Evolutionary conservation across 208 protist genomes (phyloP), one percentile per base, ranked within the genome.

Genomic region (Trypanosoma conorhini): DNA sequence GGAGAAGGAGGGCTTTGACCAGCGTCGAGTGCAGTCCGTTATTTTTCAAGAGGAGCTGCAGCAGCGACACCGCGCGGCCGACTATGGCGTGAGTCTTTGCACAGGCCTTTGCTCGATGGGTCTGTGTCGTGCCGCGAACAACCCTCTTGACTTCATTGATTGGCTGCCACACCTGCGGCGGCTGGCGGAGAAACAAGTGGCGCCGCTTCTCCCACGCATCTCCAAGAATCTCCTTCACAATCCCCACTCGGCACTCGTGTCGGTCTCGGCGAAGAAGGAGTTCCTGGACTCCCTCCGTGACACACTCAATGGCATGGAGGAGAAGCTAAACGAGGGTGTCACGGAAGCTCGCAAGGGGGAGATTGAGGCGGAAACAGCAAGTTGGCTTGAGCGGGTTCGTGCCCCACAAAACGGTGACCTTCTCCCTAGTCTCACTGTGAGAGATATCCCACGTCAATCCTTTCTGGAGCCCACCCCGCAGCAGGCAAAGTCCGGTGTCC

Each of bases 41-140:
- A 83, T 97, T 35, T 95, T 95, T 67, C 91, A 96, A 62, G 88
- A 93, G 61, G 91, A 96, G 70, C 81, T 97, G 59, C 82, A 88
- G 76, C 90, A 96, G 69, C 82, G 90, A 26, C 93, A 97, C 75
- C 91, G 93, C 24, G 82, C 88, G 44, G 87, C 91, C 4, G 84
- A 93, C 57, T 96, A 94, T 75, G 93, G 93, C 3, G 76, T 96
- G 33, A 87, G 93, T 70, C 72, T 93, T 33, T 93, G 86, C 73
- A 87, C 87, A 2, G 79, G 80, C 0, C 79, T 93, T 30, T 94
- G 85, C 63, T 80, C 83, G 13, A 88, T 91, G 75, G 82, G 82
- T 0, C 81, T 94, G 10, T 91, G 85, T 67, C 83, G 89, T 44
- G 70, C 85, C n/a, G 65, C 74, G 51, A 89, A 86, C 80, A 80